Evolutionary conservation across 2,329 filamentous ascomycete genomes (phyloP), one percentile per base, ranked within the genome.

Genomic region (Colletotrichum sojae): DNA sequence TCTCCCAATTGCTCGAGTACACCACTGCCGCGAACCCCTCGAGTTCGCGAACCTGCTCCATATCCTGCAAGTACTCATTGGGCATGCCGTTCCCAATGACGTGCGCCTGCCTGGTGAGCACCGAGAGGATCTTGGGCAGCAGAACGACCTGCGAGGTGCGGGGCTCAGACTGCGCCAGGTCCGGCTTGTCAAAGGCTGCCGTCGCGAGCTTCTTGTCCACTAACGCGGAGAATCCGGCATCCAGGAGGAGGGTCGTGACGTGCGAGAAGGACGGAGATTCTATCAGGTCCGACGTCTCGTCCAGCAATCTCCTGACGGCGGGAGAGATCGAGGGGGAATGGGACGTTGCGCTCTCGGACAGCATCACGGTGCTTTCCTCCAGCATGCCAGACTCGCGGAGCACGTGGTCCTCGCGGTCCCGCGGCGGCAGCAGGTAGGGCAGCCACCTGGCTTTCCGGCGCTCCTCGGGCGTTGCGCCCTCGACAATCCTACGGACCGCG

Each of bases 271-370:
- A 89, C 0, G 96, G 96, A 1, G 96, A 98, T 77, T 99, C 96
- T 76, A 98, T 91, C 25, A 99, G 88, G 78, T 99, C 96, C 46
- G 95, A 93, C 2, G 96, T 98, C 83, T 99, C 96, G 78, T 99
- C 95, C 1, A 99, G 88, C 20, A 99, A 88, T 67, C 93, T 91
- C 64, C 95, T 90, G 64, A 99, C 88, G 1, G 90, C 88, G 6
- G 82, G 78, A 12, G 85, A 78, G n/a, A 87, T 85, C 36, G 84
- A 79, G 13, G 81, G 73, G n/a, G 82, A 75, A 2, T 83, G 75
- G 4, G 79, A 75, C 8, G 80, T 76, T 3, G 79, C 68, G 15
- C 62, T 71, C 70, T 43, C 71, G 61, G 71, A 69, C 15, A 80
- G 71, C 76, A 80, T 52, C 75, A 83, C 72, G 79, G 79, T 77